Base-by-base conservation (phyloP, 768 basidiomycete genomes). In the Epithele typhae region DNA sequence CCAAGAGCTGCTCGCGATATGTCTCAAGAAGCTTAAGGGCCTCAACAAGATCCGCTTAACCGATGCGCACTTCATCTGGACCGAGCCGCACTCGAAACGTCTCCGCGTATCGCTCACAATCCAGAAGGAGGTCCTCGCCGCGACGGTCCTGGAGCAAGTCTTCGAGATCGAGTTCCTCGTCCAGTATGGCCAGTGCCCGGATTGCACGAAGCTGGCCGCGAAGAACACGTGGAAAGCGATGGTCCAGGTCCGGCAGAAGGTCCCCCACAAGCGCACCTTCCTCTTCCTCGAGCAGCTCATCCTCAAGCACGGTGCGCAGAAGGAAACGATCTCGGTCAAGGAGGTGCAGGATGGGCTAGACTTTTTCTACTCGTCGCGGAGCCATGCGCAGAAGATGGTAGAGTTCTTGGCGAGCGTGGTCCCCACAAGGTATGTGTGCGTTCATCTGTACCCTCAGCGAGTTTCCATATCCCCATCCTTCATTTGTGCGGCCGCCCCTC, bases 61-160 rank as follows among this genome's bases (percentile, higher is more conserved):
- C n/a, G 95, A 98, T 52, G 96, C 96, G 2, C 90, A 92, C 53
- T 98, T 98, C 65, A 92, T 98, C 59, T 99, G 96, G 96, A 99
- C 96, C 18, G 96, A 99, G 62, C 96, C 96, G 3, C 95, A 99
- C 68, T 93, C 90, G 32, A 93, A 94, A 61, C 79, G 96, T 30
- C 65, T 98, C 52, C 79, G 92, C 38, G 82, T 99, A 45, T 95
- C 95, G 43, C 70, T 99, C 58, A 96, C 95, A 0, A 93, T 99
- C 52, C 96, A 99, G 70, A 99, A 99, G 73, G 96, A 98, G 77
- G 92, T 92, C 40, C 77, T 99, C 55, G 89, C 92, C 1, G 86
- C 87, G 34, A 99, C 96, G 0, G 88, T 99, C 62, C 76, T 98
- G 35, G 96, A 98, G 62, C 96, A 98, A 77, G 82, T 93, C 0